Evolutionary conservation across 202 grass and related monocot species (phyloP).

Genomic region (Schoenoplectus triqueter): DNA sequence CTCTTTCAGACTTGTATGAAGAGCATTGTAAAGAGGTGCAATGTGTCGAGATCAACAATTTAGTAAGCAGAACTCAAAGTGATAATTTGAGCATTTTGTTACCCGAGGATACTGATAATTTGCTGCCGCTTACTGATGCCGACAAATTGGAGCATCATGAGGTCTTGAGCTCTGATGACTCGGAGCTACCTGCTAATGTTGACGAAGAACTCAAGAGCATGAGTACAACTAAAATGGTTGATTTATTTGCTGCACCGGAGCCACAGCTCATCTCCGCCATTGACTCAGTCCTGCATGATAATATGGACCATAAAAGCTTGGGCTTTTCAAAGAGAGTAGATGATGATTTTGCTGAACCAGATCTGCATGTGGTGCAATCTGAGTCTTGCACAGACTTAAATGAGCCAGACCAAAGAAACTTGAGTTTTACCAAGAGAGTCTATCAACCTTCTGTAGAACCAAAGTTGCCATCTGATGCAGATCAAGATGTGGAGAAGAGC

Average conservation of each 20-base stretch:
- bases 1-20: constrained; percentile 39
- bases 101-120: constrained; percentile 44
- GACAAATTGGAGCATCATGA: constrained; percentile 40
- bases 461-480: background rate
- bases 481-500: constrained; percentile 24
- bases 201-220: constrained; percentile 6
- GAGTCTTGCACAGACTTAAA: background rate
- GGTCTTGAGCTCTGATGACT: constrained; percentile 28
- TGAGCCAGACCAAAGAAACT: constrained; percentile 21
- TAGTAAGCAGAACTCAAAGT: constrained; percentile 44
- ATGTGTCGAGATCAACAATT: constrained; percentile 59
- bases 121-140: constrained; percentile 48
- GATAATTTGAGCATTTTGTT: constrained; percentile 47
- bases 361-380: background rate
- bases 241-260: constrained; percentile 28
- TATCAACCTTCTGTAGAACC: background rate
- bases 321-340: constrained; percentile 31
- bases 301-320: background rate
- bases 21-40: constrained; percentile 85
- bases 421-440: constrained; percentile 32
- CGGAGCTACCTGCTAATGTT: background rate
- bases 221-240: constrained; percentile 34
- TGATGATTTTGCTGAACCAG: constrained; percentile 15
- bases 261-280: background rate
- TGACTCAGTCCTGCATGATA: constrained; percentile 22